Conservation (phyloP, 78 protist species). For the Thecamonas trahens region DNA sequence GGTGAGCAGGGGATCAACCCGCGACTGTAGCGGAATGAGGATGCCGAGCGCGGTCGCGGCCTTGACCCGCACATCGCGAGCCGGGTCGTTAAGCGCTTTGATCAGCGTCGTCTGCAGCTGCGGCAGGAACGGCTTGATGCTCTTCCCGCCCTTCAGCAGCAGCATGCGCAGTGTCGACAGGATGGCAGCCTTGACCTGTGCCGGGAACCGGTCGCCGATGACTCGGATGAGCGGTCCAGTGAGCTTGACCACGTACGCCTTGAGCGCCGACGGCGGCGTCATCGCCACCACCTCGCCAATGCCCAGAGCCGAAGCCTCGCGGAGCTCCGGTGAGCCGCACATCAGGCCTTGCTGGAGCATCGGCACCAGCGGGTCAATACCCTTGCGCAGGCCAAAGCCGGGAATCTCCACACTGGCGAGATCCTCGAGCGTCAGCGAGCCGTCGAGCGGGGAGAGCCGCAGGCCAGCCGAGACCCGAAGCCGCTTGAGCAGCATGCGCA, state of each 20-base stretch:
- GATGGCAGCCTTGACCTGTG: conserved; percentile 46
- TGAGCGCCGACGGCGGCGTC: conserved; percentile 52
- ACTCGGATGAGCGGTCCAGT: conserved; percentile 88
- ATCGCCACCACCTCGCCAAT: conserved; percentile 39
- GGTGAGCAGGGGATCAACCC: conserved; percentile 60
- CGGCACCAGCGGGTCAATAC: conserved; percentile 61
- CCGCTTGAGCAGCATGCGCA: conserved; percentile 8
- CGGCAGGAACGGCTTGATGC: conserved; percentile 77
- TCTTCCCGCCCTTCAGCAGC: conserved; percentile 36
- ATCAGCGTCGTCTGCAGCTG: conserved; percentile 84
- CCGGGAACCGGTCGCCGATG: conserved; percentile 70
- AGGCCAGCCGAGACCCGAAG: background rate
- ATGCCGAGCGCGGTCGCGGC: conserved; percentile 57
- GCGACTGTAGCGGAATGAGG: conserved; percentile 42
- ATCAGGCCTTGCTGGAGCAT: conserved; percentile 56
- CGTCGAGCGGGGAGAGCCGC: conserved; percentile 26
- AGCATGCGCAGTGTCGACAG: conserved; percentile 53
- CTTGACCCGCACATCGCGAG: conserved; percentile 44
- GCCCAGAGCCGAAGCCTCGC: conserved; percentile 76
- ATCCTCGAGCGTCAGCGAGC: conserved; percentile 10
- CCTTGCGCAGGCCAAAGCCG: conserved; percentile 51
- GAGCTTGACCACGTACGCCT: conserved; percentile 57
- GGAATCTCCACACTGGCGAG: conserved; percentile 24
- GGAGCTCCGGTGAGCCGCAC: conserved; percentile 60
- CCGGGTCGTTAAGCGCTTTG: conserved; percentile 51